Conservation (phyloP, 1,284 basidiomycete species). For the Leccinum solheimii region DNA sequence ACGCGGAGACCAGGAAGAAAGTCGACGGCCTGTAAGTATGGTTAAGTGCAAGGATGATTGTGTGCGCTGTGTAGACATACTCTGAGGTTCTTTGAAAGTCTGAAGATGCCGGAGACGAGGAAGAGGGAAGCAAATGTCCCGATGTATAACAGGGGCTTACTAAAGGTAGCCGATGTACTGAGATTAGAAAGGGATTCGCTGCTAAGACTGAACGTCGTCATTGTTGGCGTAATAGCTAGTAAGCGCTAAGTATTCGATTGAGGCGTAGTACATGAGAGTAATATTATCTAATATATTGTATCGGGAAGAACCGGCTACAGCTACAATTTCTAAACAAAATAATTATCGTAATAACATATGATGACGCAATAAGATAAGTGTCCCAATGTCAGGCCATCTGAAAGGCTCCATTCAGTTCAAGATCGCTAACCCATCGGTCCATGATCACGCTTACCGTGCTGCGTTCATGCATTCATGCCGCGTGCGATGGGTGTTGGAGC, state of each 20-base stretch:
- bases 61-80: constrained; percentile 3
- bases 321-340: not conserved
- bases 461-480: not conserved
- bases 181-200: not conserved
- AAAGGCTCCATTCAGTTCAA: not conserved
- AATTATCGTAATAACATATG: not conserved
- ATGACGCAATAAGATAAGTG: not conserved
- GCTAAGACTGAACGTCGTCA: not conserved
- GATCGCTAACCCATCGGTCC: not conserved
- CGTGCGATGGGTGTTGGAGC: not conserved
- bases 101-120: constrained; percentile 16
- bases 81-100: constrained; percentile 16
- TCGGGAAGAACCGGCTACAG: not conserved
- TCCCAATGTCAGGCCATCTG: not conserved
- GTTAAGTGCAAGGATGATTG: not conserved
- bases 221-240: no score
- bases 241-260: not conserved
- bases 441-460: not conserved
- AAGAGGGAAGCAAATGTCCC: constrained; percentile 3
- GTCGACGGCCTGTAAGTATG: constrained; percentile 34
- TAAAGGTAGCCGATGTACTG: not conserved
- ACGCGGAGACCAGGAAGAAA: constrained; percentile 40
- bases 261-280: not conserved
- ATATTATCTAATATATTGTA: not conserved
- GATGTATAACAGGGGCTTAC: not conserved